Conservation (phyloP, 306 rosid species). For the Pterocarpus santalinus region DNA sequence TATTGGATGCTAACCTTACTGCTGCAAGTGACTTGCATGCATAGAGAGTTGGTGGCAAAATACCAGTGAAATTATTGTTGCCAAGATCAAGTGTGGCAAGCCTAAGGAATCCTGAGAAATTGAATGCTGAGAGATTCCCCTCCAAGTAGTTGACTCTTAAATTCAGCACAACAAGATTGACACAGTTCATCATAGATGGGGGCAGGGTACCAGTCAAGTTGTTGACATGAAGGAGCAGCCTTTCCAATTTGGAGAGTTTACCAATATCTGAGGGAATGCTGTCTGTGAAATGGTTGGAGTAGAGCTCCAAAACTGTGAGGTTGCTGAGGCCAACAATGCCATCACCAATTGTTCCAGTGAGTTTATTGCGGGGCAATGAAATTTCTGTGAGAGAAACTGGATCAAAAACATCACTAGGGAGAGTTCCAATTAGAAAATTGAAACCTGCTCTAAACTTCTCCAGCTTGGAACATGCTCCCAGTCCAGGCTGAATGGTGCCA, state of each 20-base stretch:
- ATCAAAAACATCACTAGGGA: conserved; percentile 71
- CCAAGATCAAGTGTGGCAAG: conserved; percentile 85
- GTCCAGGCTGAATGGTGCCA: conserved; percentile 60
- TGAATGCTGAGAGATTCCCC: conserved; percentile 72
- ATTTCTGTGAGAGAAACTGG: conserved; percentile 59
- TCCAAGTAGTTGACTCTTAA: conserved; percentile 74
- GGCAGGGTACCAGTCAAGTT: conserved; percentile 76
- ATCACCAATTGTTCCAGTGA: conserved; percentile 64
- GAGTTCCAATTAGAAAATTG: conserved; percentile 65
- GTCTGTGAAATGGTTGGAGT: conserved; percentile 69
- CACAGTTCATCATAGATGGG: conserved; percentile 68
- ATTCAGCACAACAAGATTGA: conserved; percentile 71
- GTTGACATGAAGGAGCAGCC: conserved; percentile 74
- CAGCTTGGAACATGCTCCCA: conserved; percentile 71
- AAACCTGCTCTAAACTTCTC: conserved; percentile 81
- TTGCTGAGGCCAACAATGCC: conserved; percentile 59
- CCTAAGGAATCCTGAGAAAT: conserved; percentile 67
- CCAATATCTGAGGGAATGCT: conserved; percentile 72
- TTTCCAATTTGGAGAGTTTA: conserved; percentile 65
- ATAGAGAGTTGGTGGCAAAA: conserved; percentile 78
- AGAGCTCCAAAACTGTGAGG: conserved; percentile 78
- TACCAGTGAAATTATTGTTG: conserved; percentile 73
- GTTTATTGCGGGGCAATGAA: conserved; percentile 69
- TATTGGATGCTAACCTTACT: conserved; percentile 74
- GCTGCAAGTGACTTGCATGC: conserved; percentile 80